phyloP scores from a whole-genome alignment of 2,329 filamentous ascomycete genomes.

The Colletotrichum tofieldiae region DNA sequence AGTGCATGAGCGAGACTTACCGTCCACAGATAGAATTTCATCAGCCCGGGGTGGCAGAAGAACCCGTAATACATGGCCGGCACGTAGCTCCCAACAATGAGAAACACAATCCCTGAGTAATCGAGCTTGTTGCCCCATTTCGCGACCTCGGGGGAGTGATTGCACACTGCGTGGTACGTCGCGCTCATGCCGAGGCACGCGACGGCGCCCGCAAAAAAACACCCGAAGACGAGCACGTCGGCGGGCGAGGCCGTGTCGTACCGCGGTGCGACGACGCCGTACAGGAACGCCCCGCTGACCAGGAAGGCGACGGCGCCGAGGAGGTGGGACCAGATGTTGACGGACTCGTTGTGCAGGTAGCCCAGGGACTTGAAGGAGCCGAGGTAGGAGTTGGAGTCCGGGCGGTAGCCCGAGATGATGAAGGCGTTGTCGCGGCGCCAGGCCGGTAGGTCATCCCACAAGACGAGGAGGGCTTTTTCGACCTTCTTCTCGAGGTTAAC shows the following conservation, averaged over 20 bases:
- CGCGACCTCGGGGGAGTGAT: slow-evolving; percentile 85
- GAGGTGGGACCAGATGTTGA: slow-evolving; percentile 76
- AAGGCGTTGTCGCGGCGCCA: slow-evolving; percentile 75
- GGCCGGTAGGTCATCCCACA: slow-evolving; percentile 71
- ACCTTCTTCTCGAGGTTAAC: slow-evolving; percentile 56
- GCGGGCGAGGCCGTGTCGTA: slow-evolving; percentile 73
- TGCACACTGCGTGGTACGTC: slow-evolving; percentile 86
- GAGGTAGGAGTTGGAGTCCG: slow-evolving; percentile 63
- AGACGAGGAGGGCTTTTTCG: slow-evolving; percentile 60
- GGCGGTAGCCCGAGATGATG: slow-evolving; percentile 70
- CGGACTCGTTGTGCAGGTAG: slow-evolving; percentile 73
- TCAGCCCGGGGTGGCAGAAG: slow-evolving; percentile 76
- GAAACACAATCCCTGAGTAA: slow-evolving; percentile 91
- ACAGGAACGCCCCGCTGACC: slow-evolving; percentile 66
- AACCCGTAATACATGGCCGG: slow-evolving; percentile 92
- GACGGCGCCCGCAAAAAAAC: slow-evolving; percentile 84
- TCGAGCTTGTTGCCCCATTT: slow-evolving; percentile 93
- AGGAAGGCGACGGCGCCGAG: slow-evolving; percentile 76
- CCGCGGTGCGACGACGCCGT: slow-evolving; percentile 72
- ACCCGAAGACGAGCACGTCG: slow-evolving; percentile 82
- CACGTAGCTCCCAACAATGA: slow-evolving; percentile 94
- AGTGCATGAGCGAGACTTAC: slow-evolving; percentile 64
- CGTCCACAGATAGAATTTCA: slow-evolving; percentile 82
- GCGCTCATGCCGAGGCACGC: slow-evolving; percentile 86
- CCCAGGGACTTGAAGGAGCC: slow-evolving; percentile 64